Percentiles rank a stretch among this genome's conserved stretches.
Conservation (phyloP, 2,329 filamentous ascomycete genomes). For the Verticillium nonalfalfae region DNA sequence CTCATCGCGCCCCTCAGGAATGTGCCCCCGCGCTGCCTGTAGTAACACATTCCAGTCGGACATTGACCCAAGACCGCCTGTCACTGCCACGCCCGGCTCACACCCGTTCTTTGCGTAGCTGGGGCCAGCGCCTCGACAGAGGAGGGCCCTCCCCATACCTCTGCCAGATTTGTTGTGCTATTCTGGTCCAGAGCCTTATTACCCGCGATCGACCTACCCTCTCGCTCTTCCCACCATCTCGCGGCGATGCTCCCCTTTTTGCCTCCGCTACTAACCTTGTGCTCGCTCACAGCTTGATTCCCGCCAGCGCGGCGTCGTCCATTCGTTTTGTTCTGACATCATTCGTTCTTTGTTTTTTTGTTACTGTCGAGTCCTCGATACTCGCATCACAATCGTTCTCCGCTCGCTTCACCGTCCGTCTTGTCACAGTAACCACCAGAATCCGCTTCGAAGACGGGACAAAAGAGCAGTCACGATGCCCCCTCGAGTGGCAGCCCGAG, state of each 20-base stretch:
- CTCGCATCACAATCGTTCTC: neutral
- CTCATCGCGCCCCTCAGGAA: neutral
- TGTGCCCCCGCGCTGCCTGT: constrained; percentile 1
- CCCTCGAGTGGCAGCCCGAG: neutral
- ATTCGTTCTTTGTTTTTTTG: neutral
- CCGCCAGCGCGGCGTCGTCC: neutral
- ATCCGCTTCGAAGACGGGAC: neutral
- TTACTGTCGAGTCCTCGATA: neutral
- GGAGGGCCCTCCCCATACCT: neutral
- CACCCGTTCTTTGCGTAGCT: neutral
- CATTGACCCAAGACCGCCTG: constrained; percentile 1
- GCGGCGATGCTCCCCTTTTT: neutral
- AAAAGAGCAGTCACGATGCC: neutral
- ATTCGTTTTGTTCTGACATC: neutral
- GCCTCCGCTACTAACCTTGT: neutral
- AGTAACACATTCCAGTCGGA: constrained; percentile 3
- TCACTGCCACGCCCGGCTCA: neutral
- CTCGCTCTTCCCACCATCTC: neutral
- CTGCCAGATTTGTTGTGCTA: neutral
- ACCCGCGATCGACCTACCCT: neutral
- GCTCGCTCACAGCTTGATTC: neutral
- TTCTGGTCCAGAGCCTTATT: neutral
- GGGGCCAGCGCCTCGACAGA: neutral
- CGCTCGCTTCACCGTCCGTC: neutral
- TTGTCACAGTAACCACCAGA: neutral